Conservation (phyloP, 1,284 basidiomycete genomes). For the Cutaneotrichosporon daszewskae region DNA sequence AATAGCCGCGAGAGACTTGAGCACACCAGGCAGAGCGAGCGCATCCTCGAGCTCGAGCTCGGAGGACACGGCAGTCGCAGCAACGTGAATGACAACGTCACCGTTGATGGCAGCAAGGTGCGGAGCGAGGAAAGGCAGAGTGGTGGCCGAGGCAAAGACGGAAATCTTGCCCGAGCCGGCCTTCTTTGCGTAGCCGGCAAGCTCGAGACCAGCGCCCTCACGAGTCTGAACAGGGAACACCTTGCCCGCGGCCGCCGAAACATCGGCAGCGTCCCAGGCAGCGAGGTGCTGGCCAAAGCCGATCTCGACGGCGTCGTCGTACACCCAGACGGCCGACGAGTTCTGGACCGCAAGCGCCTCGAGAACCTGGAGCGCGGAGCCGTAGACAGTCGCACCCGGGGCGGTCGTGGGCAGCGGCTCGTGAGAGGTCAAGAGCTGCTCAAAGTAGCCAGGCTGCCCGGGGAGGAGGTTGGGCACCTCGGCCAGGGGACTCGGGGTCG, state of each 20-base stretch:
- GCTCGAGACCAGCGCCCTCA: slow-evolving; percentile 72
- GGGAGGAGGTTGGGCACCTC: slow-evolving; percentile 21
- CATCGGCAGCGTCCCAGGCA: slow-evolving; percentile 20
- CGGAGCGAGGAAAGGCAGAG: slow-evolving; percentile 66
- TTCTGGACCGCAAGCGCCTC: slow-evolving; percentile 42
- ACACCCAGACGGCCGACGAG: slow-evolving; percentile 42
- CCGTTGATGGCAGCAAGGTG: slow-evolving; percentile 61
- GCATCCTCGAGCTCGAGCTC: slow-evolving; percentile 61
- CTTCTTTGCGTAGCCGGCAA: slow-evolving; percentile 62
- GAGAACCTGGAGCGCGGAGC: slow-evolving; percentile 37
- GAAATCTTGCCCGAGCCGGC: slow-evolving; percentile 52
- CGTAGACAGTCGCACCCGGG: slow-evolving; percentile 38
- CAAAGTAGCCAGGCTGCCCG: slow-evolving; percentile 29
- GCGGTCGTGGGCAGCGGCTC: slow-evolving; percentile 29
- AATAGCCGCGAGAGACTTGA: slow-evolving; percentile 56
- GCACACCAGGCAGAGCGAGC: slow-evolving; percentile 51
- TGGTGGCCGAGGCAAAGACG: slow-evolving; percentile 46
- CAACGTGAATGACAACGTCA: slow-evolving; percentile 71
- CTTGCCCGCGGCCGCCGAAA: slow-evolving; percentile 35
- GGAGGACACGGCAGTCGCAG: slow-evolving; percentile 59
- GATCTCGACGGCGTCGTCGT: slow-evolving; percentile 43
- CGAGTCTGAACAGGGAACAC: slow-evolving; percentile 75
- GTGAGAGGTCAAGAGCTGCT: slow-evolving; percentile 29
- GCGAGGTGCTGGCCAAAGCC: slow-evolving; percentile 36
- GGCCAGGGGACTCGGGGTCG: slow-evolving; percentile 22